Conservation (phyloP, 345 rosid genomes). For the Citrus mangshanensis region DNA sequence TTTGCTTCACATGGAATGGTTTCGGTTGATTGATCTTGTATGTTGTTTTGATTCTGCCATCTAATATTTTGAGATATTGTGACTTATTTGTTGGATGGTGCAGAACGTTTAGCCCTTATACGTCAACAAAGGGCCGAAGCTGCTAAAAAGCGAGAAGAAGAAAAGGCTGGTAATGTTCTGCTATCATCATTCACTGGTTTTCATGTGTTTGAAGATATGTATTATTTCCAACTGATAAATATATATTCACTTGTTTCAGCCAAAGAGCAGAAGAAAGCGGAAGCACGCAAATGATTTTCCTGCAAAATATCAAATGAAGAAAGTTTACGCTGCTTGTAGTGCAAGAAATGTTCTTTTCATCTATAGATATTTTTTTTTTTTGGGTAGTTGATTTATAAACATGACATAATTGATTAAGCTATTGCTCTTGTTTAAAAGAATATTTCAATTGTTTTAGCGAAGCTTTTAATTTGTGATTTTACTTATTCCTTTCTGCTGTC, state of each 20-base stretch:
- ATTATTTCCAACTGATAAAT: not conserved
- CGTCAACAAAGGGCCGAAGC: conserved; percentile 74
- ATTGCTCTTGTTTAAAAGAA: conserved; percentile 1
- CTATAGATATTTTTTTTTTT: not conserved
- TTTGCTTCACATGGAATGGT: not conserved
- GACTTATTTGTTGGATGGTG: not conserved
- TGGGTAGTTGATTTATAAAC: conserved; percentile 9
- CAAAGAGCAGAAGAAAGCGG: conserved; percentile 60
- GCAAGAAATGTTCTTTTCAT: not conserved
- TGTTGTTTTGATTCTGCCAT: not conserved
- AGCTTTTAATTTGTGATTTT: not conserved
- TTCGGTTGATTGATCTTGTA: not conserved
- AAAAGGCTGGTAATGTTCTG: conserved; percentile 51
- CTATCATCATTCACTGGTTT: not conserved
- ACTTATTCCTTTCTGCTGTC: no score
- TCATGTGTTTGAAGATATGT: no score
- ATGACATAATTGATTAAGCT: conserved; percentile 1
- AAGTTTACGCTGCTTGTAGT: not conserved
- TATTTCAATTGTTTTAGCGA: not conserved
- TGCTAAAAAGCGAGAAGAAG: conserved; percentile 67
- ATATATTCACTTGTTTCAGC: conserved; percentile 32
- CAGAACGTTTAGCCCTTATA: conserved; percentile 61
- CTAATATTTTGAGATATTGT: not conserved
- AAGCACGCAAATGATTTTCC: conserved; percentile 50
- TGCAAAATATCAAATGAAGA: not conserved